These are phyloP conservation scores for Cymbidium sinense DNA, from an alignment of 106 monocot species.

Conservation along the genomic window DNA sequence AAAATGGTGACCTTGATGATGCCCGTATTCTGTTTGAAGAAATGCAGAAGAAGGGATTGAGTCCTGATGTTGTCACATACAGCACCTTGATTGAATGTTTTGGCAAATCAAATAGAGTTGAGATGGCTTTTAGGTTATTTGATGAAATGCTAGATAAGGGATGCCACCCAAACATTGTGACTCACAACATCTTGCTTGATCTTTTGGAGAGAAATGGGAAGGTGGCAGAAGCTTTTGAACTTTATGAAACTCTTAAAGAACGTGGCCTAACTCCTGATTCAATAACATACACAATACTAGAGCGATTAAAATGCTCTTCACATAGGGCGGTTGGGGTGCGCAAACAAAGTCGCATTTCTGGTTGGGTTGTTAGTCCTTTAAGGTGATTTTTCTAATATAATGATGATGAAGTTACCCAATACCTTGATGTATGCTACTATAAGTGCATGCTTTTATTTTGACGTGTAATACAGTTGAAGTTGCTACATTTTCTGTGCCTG, in stretches of 20 bases:
- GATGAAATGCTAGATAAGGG: conserved; percentile 87
- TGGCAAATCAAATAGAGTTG: conserved; percentile 73
- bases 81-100: conserved; percentile 97
- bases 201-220: conserved; percentile 79
- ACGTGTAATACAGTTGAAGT: too few relatives aligned
- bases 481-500: too few relatives aligned
- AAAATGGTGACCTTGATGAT: conserved; percentile 90
- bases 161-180: conserved; percentile 89
- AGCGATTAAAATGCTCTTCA: conserved; percentile 51
- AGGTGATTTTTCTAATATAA: conserved; percentile 20
- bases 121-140: conserved; percentile 87
- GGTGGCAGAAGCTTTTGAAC: conserved; percentile 54
- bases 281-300: conserved; percentile 85
- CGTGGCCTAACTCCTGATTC: conserved; percentile 74
- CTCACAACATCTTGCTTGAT: conserved; percentile 92
- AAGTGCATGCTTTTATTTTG: background rate
- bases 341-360: conserved; percentile 45
- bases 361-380: conserved; percentile 93
- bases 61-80: conserved; percentile 87
- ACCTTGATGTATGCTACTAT: background rate
- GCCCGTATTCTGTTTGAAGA: conserved; percentile 88
- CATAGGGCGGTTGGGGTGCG: conserved; percentile 30
- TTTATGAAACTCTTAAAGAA: conserved; percentile 64
- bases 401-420: background rate
- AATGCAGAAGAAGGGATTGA: conserved; percentile 91